Base-by-base conservation (phyloP, 2,329 filamentous ascomycete species). In the Ambrosiella xylebori region DNA sequence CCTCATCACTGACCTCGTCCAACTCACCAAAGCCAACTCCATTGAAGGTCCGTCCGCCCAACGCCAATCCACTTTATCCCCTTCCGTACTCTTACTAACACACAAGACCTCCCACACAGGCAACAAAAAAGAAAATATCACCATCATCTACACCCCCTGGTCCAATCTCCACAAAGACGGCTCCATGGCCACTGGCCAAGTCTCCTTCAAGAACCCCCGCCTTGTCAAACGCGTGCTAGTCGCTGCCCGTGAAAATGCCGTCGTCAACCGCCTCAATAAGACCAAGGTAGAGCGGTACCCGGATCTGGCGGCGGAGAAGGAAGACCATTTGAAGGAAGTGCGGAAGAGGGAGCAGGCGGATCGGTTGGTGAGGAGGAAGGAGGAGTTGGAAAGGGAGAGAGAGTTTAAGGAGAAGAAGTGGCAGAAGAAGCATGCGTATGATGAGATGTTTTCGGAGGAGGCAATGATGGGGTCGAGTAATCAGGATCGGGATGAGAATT, bases 91-190 rank as follows among this genome's bases (percentile, higher is more conserved):
- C 53, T 44, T 19, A 49, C 19, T 7, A 7, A 61, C 11, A 12
- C 38, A n/a, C 58, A 11, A 0, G 11, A 0, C 6, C 37, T n/a
- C 51, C 15, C 15, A 1, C 11, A 5, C 60, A 90, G 86, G 93
- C 63, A 98, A 98, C 75, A 98, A 98, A 72, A 97, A 96, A 71
- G 91, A 97, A 70, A 97, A 97, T 71, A 76, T 98, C 65, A 95
- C 89, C 13, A 71, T 98, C 66, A 94, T 98, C 66, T 98, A 98
- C 73, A 98, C 93, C 3, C 93, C 93, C 6, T 97, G 93, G 89
- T 86, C 87, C 50, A 98, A 98, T 69, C 78, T 98, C 39, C 86
- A 88, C 68, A 98, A 98, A 68, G 88, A 94, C 67, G 91, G 90
- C 37, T 88, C 85, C 69, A 98, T 98, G 93, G 90, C 88, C 15